phyloP scores from a whole-genome alignment of 176 grass and related monocot species.

The Chrysopogon serrulatus region DNA sequence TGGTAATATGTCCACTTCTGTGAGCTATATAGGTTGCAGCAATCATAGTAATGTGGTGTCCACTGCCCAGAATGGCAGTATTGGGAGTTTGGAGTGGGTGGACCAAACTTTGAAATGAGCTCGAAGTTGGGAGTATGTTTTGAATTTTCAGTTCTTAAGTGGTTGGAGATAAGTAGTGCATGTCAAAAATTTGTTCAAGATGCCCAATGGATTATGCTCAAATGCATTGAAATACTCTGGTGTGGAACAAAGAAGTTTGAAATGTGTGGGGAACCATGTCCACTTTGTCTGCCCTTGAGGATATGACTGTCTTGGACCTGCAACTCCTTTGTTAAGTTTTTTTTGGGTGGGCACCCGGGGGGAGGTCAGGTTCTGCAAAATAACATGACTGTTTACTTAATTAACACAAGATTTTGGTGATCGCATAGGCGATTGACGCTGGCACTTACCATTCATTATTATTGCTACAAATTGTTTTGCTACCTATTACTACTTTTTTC shows the following conservation, averaged over 20 bases:
- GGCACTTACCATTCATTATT: too few species aligned
- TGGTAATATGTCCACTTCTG: too few species aligned
- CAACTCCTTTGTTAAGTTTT: background rate
- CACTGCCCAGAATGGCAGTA: too few species aligned
- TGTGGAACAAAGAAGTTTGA: background rate
- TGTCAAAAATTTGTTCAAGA: background rate
- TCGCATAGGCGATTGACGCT: too few species aligned
- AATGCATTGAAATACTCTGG: constrained; percentile 13
- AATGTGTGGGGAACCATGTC: background rate
- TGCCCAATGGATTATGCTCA: background rate
- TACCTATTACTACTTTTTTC: too few species aligned
- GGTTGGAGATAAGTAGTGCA: constrained; percentile 8
- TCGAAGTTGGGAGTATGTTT: constrained; percentile 7
- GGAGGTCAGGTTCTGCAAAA: background rate
- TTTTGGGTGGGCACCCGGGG: background rate
- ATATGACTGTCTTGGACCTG: background rate
- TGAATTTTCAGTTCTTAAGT: background rate
- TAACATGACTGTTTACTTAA: constrained; percentile 20
- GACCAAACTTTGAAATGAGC: background rate
- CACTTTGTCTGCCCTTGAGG: constrained; percentile 6
- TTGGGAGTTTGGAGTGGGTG: background rate
- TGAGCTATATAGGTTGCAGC: too few species aligned
- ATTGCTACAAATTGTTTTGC: too few species aligned
- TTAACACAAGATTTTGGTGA: too few species aligned
- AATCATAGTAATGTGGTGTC: constrained; percentile 28